Evolutionary conservation across 495 filamentous ascomycete genomes (phyloP), one percentile per base, ranked within the genome.

Genomic region (Bryoglossum gracile): DNA sequence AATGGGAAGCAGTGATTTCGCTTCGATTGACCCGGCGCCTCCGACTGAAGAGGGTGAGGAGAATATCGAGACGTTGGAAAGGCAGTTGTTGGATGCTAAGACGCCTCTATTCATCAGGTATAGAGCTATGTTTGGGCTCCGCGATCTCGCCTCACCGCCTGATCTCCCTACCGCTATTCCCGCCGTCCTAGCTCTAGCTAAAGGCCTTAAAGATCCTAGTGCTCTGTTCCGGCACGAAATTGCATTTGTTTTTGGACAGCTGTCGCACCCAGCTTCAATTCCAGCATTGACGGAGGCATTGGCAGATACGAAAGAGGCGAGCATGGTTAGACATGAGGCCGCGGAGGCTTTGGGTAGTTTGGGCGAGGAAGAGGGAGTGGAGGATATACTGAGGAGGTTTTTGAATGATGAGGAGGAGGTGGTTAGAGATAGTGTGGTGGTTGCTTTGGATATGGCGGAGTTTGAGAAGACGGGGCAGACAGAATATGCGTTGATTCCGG

Each of bases 181-280:
- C 16, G 91, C 92, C 30, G 74, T 99, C 46, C 75, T 82, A 39
- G 84, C 89, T 5, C 72, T 99, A 38, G 85, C 91, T n/a, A 81
- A 78, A 58, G 94, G 92, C 2, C 83, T 99, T 58, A 71, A 72
- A 6, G 92, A 99, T 62, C 73, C 80, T 8, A 94, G 88, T 34
- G 88, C 89, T 16, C 79, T 99, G n/a, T 96, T 99, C 73, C 78
- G 92, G 50, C 92, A 99, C 66, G 92, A 99, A 62, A 86, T 97
- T 57, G 92, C 94, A 9, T 99, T 99, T 61, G 91, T 99, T 9
- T 99, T 96, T 56, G 92, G 92, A 18, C 94, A 99, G 60, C 75
- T 99, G 21, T 86, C 84, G 43, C 91, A 97, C 62, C 92, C 94
- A 1, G 89, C 90, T n/a, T 92, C 86, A 0, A 94, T 99, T 58